Evolutionary conservation across 225 moss, liverwort and hornwort species (phyloP).

Genomic region (Ulota crispa): DNA sequence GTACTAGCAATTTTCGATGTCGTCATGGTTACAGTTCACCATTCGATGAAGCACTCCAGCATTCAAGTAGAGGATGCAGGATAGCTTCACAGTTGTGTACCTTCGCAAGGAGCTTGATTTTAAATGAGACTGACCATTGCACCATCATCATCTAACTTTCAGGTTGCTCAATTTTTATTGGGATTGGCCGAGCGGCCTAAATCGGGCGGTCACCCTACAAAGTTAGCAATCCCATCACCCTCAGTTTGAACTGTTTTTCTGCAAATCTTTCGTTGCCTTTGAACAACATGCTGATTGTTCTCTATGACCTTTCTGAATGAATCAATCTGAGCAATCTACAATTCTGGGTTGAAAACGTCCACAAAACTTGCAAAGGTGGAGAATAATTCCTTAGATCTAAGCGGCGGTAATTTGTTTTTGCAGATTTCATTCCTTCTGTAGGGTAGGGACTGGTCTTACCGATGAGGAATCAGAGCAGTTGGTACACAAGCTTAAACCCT

Average conservation of each 20-base stretch:
- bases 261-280: neutral
- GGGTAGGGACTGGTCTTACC: conserved; percentile 74
- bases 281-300: neutral
- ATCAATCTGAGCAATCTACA: neutral
- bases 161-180: conserved; percentile 85
- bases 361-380: neutral
- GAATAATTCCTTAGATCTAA: neutral
- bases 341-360: neutral
- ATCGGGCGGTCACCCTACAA: conserved; percentile 66
- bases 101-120: neutral
- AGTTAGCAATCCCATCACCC: conserved; percentile 46
- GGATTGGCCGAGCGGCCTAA: conserved; percentile 84
- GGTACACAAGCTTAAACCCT: conserved; percentile 83
- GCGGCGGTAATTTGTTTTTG: conserved; percentile 11
- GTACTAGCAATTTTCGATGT: neutral
- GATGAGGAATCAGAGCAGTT: conserved; percentile 67
- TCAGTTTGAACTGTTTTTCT: neutral
- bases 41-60: neutral
- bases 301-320: neutral
- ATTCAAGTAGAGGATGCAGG: neutral
- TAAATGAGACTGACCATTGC: conserved; percentile 9
- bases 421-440: conserved; percentile 92
- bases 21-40: neutral
- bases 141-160: conserved; percentile 11
- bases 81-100: neutral